phyloP scores from a whole-genome alignment of 1,284 basidiomycete genomes.

The Ceratobasidium sp. region DNA sequence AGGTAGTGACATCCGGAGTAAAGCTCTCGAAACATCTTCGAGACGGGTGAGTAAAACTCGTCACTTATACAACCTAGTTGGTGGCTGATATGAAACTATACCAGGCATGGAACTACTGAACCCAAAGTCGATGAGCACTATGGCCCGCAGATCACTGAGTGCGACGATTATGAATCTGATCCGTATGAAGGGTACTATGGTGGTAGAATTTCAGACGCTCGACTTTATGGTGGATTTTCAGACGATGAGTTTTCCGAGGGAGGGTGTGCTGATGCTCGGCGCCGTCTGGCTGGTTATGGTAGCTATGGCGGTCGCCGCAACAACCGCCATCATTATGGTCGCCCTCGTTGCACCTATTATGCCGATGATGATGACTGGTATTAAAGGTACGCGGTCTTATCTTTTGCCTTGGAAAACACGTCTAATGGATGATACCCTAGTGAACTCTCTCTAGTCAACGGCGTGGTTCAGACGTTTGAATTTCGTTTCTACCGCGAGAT shows the following conservation, averaged over 20 bases:
- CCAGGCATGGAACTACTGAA: too few species aligned
- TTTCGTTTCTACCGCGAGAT: too few species aligned
- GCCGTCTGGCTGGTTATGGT: neutral
- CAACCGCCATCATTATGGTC: neutral
- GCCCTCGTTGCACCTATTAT: neutral
- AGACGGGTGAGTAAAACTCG: too few species aligned
- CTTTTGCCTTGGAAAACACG: neutral
- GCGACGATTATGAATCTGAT: too few species aligned
- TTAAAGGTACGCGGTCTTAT: neutral
- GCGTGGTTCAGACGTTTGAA: neutral
- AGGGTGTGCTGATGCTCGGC: conserved; percentile 2
- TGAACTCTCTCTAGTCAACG: neutral
- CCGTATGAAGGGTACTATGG: too few species aligned
- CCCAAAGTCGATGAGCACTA: too few species aligned
- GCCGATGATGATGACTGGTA: neutral
- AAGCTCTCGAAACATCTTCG: too few species aligned
- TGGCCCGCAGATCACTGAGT: too few species aligned
- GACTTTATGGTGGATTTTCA: neutral
- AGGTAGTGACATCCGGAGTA: too few species aligned
- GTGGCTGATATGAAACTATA: too few species aligned
- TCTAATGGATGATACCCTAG: neutral
- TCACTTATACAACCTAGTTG: too few species aligned
- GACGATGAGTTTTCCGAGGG: neutral
- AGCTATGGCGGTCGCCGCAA: neutral
- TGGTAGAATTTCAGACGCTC: too few species aligned